Conservation (phyloP, 805 yeast genomes). For the Yarrowia keelungensis region DNA sequence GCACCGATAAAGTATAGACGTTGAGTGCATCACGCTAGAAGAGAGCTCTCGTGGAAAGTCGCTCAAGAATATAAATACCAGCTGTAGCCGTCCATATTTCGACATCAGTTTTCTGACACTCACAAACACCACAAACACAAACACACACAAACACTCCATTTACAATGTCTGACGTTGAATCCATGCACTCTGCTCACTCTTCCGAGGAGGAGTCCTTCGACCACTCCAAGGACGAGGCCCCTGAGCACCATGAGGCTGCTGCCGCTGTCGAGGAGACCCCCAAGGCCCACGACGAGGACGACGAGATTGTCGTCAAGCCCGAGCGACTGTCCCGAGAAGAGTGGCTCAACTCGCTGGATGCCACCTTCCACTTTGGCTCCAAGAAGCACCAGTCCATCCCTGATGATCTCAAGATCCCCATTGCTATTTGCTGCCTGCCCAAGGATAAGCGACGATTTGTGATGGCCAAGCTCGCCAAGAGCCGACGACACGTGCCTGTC, state of each 20-base stretch:
- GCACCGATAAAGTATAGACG: conserved; percentile 37
- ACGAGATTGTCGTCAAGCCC: conserved; percentile 16
- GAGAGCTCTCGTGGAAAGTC: background rate
- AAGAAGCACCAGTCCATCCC: conserved; percentile 31
- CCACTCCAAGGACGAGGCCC: conserved; percentile 9
- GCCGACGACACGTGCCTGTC: background rate
- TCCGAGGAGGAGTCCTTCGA: conserved; percentile 22
- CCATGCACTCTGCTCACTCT: conserved; percentile 31
- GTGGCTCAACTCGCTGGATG: conserved; percentile 13
- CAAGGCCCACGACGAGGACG: conserved; percentile 11
- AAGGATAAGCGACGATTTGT: conserved; percentile 25
- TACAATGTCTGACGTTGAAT: conserved; percentile 27
- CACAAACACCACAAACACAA: background rate
- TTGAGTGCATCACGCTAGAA: conserved; percentile 6
- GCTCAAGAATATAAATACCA: conserved; percentile 14
- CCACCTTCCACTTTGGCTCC: conserved; percentile 27
- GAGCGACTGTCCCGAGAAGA: conserved; percentile 20
- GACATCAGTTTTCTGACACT: conserved; percentile 21
- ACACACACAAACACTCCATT: background rate
- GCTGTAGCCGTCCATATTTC: background rate
- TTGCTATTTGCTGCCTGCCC: conserved; percentile 28
- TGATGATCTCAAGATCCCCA: conserved; percentile 19
- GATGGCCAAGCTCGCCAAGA: conserved; percentile 14
- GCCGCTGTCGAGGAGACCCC: conserved; percentile 11
- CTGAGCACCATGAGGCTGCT: conserved; percentile 23